phyloP scores from a whole-genome alignment of 2,329 filamentous ascomycete species.

The Penicillium sp. region DNA sequence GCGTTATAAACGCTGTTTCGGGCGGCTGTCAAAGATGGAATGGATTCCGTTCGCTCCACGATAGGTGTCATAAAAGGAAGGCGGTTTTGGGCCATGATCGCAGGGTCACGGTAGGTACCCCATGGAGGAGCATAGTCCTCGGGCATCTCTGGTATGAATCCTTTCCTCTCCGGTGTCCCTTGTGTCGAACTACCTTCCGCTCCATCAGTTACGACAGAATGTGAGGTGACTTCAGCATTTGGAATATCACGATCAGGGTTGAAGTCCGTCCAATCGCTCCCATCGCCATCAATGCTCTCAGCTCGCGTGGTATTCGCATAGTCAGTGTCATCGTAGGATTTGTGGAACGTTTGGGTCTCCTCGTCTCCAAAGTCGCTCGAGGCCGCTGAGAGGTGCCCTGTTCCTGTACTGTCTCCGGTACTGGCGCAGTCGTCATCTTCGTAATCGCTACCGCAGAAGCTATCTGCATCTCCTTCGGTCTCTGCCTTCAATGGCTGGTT shows the following conservation, averaged over 20 bases:
- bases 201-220: slow-evolving; percentile 24
- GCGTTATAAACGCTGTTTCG: slow-evolving; percentile 59
- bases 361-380: slow-evolving; percentile 67
- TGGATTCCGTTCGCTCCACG: slow-evolving; percentile 87
- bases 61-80: slow-evolving; percentile 99
- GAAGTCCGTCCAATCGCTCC: slow-evolving; percentile 86
- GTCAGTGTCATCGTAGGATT: slow-evolving; percentile 44
- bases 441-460: slow-evolving; percentile 64
- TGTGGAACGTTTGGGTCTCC: slow-evolving; percentile 42
- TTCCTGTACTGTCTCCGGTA: slow-evolving; percentile 78
- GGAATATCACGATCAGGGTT: slow-evolving; percentile 70
- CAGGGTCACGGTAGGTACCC: slow-evolving; percentile 76
- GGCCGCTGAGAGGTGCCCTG: slow-evolving; percentile 65
- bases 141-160: slow-evolving; percentile 65
- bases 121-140: slow-evolving; percentile 82
- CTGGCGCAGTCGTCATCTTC: slow-evolving; percentile 77
- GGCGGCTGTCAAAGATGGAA: slow-evolving; percentile 60
- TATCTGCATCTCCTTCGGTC: slow-evolving; percentile 55
- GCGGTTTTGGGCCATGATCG: slow-evolving; percentile 78
- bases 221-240: slow-evolving; percentile 17
- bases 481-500: slow-evolving; percentile 71
- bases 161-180: slow-evolving; percentile 41
- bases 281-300: slow-evolving; percentile 53
- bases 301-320: slow-evolving; percentile 42
- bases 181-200: slow-evolving; percentile 31